These are phyloP conservation scores for Podosphaera xanthii DNA, from an alignment of 2,329 filamentous ascomycete species.

Conservation along the genomic window DNA sequence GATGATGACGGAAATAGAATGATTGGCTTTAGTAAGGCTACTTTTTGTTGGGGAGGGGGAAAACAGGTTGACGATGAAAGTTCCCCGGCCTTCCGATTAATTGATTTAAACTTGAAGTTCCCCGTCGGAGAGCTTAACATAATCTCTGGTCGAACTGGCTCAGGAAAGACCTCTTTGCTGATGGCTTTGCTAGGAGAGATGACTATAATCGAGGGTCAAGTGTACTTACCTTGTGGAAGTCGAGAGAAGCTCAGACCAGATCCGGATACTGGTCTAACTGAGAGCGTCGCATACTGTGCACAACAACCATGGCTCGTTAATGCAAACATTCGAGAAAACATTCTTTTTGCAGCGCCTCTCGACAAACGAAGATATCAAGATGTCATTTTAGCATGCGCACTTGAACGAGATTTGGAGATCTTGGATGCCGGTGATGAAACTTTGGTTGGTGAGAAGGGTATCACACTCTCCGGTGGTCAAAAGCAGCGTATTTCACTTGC, in stretches of 20 bases:
- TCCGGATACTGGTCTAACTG: conserved; percentile 64
- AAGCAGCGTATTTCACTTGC: conserved; percentile 94
- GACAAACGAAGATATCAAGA: conserved; percentile 67
- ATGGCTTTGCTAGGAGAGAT: conserved; percentile 96
- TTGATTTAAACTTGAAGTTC: conserved; percentile 68
- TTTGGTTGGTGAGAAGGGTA: conserved; percentile 88
- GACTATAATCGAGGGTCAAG: conserved; percentile 58
- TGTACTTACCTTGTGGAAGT: conserved; percentile 60
- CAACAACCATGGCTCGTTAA: conserved; percentile 96
- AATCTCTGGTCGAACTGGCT: conserved; percentile 78
- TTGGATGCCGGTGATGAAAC: conserved; percentile 84
- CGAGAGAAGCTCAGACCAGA: conserved; percentile 67
- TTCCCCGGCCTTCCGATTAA: conserved; percentile 56
- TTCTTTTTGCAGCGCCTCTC: conserved; percentile 63
- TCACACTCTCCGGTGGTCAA: conserved; percentile 86
- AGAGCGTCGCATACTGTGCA: conserved; percentile 88
- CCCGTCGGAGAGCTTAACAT: conserved; percentile 72
- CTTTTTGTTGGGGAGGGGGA: conserved; percentile 70
- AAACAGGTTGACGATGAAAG: conserved; percentile 34
- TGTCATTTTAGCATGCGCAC: conserved; percentile 73
- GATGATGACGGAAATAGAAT: conserved; percentile 46
- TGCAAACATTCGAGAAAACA: conserved; percentile 86
- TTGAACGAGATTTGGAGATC: conserved; percentile 80
- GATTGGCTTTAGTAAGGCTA: conserved; percentile 69
- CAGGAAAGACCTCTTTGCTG: conserved; percentile 82